Evolutionary conservation across 2,329 filamentous ascomycete species (phyloP).

Genomic region (Annulohypoxylon truncatum): DNA sequence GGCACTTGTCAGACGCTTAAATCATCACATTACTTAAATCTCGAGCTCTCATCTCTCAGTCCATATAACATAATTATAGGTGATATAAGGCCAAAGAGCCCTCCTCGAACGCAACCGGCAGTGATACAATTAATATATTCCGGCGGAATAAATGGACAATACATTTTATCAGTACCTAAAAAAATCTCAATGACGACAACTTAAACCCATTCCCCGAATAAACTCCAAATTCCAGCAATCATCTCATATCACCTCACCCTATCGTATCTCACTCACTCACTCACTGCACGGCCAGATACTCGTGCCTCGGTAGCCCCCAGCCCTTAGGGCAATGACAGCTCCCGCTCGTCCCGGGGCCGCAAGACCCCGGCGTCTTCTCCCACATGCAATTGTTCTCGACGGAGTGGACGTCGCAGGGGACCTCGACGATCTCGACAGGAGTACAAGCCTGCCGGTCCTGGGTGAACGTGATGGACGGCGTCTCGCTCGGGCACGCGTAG

Average conservation of each 20-base stretch:
- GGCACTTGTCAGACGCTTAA: no score
- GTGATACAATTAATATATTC: background rate
- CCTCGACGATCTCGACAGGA: slow-evolving; percentile 25
- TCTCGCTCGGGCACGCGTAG: slow-evolving; percentile 21
- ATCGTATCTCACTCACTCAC: background rate
- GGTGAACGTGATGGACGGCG: slow-evolving; percentile 18
- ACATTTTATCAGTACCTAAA: no score
- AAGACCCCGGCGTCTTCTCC: slow-evolving; percentile 20
- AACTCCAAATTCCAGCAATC: background rate
- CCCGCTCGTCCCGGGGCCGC: slow-evolving; percentile 11
- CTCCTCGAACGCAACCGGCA: no score
- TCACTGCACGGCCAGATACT: slow-evolving; percentile 6
- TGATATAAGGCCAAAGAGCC: no score
- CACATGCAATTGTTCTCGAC: slow-evolving; percentile 30
- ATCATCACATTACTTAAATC: no score
- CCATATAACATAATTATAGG: no score
- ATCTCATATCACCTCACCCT: no score
- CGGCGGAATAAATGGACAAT: no score
- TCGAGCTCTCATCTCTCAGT: no score
- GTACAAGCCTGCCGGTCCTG: slow-evolving; percentile 22
- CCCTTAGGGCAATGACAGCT: slow-evolving; percentile 18
- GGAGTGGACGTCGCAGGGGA: slow-evolving; percentile 23
- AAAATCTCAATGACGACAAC: background rate
- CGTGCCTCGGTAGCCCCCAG: background rate
- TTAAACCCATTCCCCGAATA: background rate